Evolutionary conservation across 805 yeast species (phyloP).

Genomic region (Pichia cephalocereana): DNA sequence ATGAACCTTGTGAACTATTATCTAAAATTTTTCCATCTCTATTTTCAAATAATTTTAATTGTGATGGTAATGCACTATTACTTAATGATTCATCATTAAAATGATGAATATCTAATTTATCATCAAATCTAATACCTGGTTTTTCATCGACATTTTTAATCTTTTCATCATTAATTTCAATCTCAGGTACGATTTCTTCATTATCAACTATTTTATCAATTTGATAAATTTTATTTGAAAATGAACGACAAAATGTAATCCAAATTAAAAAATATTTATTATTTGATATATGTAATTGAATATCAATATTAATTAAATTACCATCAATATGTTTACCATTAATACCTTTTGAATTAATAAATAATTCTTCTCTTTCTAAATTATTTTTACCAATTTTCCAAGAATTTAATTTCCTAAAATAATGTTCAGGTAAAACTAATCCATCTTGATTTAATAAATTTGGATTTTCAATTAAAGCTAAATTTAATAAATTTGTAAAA

Average conservation of each 20-base stretch:
- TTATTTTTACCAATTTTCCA: conserved; percentile 22
- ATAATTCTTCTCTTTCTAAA: conserved; percentile 40
- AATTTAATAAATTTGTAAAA: conserved; percentile 39
- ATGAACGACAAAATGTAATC: conserved; percentile 71
- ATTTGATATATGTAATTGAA: conserved; percentile 67
- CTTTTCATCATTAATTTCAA: not conserved
- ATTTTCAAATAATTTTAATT: conserved; percentile 38
- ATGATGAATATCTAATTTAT: not conserved
- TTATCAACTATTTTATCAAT: not conserved
- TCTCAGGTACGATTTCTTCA: not conserved
- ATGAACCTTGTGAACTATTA: conserved; percentile 19
- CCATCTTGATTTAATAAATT: conserved; percentile 44
- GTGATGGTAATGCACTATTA: conserved; percentile 37
- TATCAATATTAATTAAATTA: conserved; percentile 52
- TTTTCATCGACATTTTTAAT: not conserved
- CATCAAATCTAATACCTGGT: not conserved
- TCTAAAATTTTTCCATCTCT: conserved; percentile 19
- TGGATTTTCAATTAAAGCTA: conserved; percentile 34
- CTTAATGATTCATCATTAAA: conserved; percentile 5
- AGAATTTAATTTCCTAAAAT: conserved; percentile 63
- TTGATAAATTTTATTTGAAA: not conserved
- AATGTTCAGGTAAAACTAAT: conserved; percentile 82
- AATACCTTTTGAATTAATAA: conserved; percentile 57
- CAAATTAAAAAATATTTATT: conserved; percentile 57
- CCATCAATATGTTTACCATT: conserved; percentile 69